phyloP scores from a whole-genome alignment of 257 asterid species.

The Thymus quinquecostatus region DNA sequence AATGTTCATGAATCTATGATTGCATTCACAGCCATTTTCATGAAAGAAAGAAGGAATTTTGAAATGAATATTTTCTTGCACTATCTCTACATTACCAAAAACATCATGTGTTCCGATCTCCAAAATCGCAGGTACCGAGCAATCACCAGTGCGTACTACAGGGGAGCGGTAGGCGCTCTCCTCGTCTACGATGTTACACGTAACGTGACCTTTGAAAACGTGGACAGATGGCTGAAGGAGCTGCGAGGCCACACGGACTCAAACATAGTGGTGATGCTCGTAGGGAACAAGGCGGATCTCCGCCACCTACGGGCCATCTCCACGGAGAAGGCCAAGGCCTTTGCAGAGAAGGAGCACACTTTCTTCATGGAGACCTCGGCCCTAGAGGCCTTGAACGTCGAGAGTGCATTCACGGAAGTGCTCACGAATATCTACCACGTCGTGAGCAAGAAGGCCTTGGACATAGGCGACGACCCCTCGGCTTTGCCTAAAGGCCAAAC shows the following conservation, averaged over 20 bases:
- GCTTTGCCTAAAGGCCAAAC: constrained; percentile 73
- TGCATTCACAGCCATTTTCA: background rate
- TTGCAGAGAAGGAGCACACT: constrained; percentile 65
- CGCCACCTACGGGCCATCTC: constrained; percentile 79
- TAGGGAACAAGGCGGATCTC: constrained; percentile 84
- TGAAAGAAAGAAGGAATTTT: background rate
- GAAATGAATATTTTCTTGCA: background rate
- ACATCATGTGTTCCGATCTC: background rate
- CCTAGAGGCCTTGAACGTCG: constrained; percentile 73
- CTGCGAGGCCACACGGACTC: constrained; percentile 82
- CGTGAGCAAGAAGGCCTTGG: constrained; percentile 68
- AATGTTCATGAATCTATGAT: background rate
- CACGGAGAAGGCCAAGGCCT: constrained; percentile 53
- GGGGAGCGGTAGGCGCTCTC: constrained; percentile 86
- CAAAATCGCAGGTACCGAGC: constrained; percentile 70
- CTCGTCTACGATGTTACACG: constrained; percentile 82
- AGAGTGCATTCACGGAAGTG: constrained; percentile 78
- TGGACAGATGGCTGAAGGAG: constrained; percentile 83
- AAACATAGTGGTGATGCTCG: constrained; percentile 81
- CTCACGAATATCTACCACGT: constrained; percentile 73
- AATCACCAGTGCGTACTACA: constrained; percentile 84
- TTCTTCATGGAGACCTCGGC: constrained; percentile 92
- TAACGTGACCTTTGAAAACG: constrained; percentile 72
- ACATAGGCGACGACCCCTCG: constrained; percentile 72
- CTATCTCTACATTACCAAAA: background rate